Conservation (phyloP, 2,329 filamentous ascomycete species). For the Thielaviopsis punctulata region DNA sequence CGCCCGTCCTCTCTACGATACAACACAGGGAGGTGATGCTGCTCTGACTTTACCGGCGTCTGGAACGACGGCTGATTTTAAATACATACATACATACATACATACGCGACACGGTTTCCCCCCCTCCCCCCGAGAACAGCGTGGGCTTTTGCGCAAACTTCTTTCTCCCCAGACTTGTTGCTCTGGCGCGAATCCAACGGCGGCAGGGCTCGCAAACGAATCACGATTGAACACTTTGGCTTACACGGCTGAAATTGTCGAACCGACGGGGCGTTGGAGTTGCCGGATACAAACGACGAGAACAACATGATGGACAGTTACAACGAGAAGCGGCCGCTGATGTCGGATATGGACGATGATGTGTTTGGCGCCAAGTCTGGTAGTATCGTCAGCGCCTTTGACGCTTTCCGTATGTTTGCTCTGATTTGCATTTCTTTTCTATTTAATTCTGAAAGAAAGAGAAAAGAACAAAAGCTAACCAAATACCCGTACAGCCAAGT, state of each 20-base stretch:
- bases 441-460: too few relatives aligned
- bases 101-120: not conserved
- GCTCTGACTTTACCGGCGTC: not conserved
- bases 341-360: constrained; percentile 46
- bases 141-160: too few relatives aligned
- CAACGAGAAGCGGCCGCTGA: constrained; percentile 24
- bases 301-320: constrained; percentile 66
- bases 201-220: too few relatives aligned
- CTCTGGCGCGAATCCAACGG: too few relatives aligned
- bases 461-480: too few relatives aligned
- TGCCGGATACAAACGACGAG: too few relatives aligned
- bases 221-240: too few relatives aligned
- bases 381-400: constrained; percentile 67
- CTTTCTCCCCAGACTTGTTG: too few relatives aligned
- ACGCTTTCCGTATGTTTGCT: constrained; percentile 69
- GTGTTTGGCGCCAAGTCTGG: constrained; percentile 55
- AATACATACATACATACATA: not conserved
- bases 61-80: not conserved
- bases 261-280: too few relatives aligned
- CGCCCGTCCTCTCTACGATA: not conserved
- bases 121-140: too few relatives aligned
- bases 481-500: constrained; percentile 50
- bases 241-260: too few relatives aligned
- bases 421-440: too few relatives aligned
- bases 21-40: not conserved